Evolutionary conservation across 495 filamentous ascomycete genomes (phyloP).

Genomic region (Sabuloglossum arenarium): DNA sequence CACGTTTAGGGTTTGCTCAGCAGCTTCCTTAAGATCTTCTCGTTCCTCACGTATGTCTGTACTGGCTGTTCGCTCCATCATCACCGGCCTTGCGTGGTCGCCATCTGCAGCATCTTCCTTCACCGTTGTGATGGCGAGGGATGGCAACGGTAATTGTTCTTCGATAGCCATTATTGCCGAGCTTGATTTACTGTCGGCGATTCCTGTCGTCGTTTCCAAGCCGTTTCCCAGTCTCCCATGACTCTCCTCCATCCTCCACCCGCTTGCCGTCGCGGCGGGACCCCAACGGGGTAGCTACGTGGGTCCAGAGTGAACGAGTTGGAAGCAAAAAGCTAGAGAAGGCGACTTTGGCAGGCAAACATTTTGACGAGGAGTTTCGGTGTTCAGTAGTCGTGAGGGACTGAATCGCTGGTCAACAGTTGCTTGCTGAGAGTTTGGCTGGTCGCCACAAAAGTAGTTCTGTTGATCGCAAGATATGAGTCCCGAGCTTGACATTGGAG

Average conservation of each 20-base stretch:
- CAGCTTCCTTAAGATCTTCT: conserved; percentile 82
- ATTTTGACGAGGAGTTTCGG: not conserved
- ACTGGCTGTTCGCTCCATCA: conserved; percentile 32
- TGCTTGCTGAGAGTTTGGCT: not conserved
- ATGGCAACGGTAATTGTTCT: not conserved
- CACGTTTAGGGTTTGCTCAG: conserved; percentile 88
- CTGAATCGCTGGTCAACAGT: not conserved
- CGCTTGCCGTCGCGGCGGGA: conserved; percentile 2
- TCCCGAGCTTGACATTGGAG: not conserved
- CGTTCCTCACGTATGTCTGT: conserved; percentile 58
- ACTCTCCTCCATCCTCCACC: conserved; percentile 1
- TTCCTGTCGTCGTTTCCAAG: not conserved
- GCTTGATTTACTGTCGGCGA: not conserved
- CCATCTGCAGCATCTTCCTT: not conserved
- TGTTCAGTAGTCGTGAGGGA: not conserved
- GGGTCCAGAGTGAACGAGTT: conserved; percentile 1
- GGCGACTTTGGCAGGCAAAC: not conserved
- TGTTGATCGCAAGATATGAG: not conserved
- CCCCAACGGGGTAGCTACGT: conserved; percentile 1
- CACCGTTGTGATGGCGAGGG: not conserved
- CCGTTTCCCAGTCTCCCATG: conserved; percentile 1
- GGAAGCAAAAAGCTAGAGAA: not conserved
- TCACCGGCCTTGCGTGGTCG: not conserved
- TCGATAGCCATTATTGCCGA: not conserved
- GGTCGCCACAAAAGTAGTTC: not conserved